Percentiles rank a stretch among this genome's conserved stretches.
Conservation (phyloP, 202 grass and related monocot genomes). For the Carex sylvatica region DNA sequence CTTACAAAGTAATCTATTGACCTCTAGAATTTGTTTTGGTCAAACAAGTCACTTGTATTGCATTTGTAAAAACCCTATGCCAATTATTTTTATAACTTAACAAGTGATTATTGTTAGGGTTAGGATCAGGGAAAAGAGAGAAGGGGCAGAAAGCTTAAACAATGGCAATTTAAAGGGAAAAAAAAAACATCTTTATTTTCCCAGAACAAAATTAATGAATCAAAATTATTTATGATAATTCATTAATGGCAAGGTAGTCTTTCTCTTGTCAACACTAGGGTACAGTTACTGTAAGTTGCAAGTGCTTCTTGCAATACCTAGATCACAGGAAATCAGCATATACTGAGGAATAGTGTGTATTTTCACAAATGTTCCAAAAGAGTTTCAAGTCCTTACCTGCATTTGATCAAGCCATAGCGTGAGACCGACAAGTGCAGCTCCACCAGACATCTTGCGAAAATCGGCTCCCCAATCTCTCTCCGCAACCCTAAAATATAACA, state of each 20-base stretch:
- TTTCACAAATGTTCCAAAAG: not conserved
- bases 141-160: not conserved
- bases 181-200: not conserved
- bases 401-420: conserved; percentile 96
- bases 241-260: not conserved
- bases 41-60: not conserved
- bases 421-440: conserved; percentile 75
- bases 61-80: not conserved
- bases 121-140: not conserved
- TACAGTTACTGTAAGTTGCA: not conserved
- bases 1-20: no score
- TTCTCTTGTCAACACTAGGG: not conserved
- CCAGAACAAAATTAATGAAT: not conserved
- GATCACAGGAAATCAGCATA: conserved; percentile 5
- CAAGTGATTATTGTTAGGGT: not conserved
- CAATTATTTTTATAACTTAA: not conserved
- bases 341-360: not conserved
- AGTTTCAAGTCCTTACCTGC: conserved; percentile 58
- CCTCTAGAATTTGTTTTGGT: no score
- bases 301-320: not conserved
- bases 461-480: conserved; percentile 92
- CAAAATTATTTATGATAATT: not conserved
- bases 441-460: conserved; percentile 77
- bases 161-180: not conserved
- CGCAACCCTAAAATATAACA: conserved; percentile 43